phyloP scores from a whole-genome alignment of 164 flowering plant species.

The Dillenia turbinata region DNA sequence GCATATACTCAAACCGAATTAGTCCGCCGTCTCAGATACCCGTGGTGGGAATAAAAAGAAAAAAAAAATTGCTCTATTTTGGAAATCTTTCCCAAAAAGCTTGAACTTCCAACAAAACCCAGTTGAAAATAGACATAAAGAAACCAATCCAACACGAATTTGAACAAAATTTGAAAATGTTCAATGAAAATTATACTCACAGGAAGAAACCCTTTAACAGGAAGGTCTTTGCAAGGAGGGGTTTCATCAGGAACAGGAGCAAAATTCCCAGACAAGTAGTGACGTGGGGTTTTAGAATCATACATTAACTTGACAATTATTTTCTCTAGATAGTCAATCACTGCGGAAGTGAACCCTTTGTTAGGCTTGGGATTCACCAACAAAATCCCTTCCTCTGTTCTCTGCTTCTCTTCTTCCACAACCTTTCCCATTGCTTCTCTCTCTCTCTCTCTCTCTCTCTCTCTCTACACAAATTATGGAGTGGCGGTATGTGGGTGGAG shows the following conservation, averaged over 20 bases:
- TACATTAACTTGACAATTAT: constrained; percentile 58
- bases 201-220: constrained; percentile 66
- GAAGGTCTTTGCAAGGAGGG: constrained; percentile 63
- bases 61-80: too few species aligned
- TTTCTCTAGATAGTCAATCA: constrained; percentile 55
- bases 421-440: constrained; percentile 14
- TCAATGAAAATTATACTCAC: constrained; percentile 20
- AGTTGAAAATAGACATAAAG: too few species aligned
- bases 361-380: constrained; percentile 63
- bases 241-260: constrained; percentile 75
- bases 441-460: too few species aligned
- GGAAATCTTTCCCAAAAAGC: too few species aligned
- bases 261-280: constrained; percentile 70
- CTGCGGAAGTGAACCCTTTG: constrained; percentile 47
- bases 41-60: too few species aligned
- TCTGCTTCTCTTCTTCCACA: constrained; percentile 3
- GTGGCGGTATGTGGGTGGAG: too few species aligned
- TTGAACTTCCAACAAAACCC: too few species aligned
- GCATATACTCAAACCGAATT: too few species aligned
- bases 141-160: too few species aligned
- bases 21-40: too few species aligned
- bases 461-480: too few species aligned
- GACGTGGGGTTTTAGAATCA: constrained; percentile 55
- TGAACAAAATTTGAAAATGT: not conserved
- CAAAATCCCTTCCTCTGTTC: constrained; percentile 22